phyloP scores from a whole-genome alignment of 495 filamentous ascomycete species.

The Pyrenopolyporus hunteri region DNA sequence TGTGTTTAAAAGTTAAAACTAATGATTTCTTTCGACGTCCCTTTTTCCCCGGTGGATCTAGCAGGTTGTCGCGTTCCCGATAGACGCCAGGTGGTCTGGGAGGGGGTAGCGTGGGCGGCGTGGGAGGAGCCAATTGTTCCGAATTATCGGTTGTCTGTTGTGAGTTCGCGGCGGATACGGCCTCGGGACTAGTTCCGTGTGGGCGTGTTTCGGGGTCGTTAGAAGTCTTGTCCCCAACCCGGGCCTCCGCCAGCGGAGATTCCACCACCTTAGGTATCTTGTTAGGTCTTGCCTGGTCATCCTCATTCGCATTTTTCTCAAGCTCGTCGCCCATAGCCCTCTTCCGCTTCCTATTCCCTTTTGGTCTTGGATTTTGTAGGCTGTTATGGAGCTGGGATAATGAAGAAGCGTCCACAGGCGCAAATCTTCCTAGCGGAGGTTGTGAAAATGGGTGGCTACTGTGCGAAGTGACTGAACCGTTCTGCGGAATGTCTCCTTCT shows the following conservation, averaged over 20 bases:
- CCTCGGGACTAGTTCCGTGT: neutral
- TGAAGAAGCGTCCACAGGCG: neutral
- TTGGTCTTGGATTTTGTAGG: constrained; percentile 8
- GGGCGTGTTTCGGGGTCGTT: neutral
- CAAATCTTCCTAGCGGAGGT: constrained; percentile 16
- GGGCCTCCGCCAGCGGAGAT: neutral
- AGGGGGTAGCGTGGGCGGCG: neutral
- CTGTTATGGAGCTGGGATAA: constrained; percentile 6
- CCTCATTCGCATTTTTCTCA: neutral
- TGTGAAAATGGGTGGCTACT: constrained; percentile 23
- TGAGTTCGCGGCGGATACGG: neutral
- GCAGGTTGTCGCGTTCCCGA: constrained; percentile 34
- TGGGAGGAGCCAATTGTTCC: neutral
- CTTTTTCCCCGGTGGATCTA: constrained; percentile 39
- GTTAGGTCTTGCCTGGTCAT: neutral
- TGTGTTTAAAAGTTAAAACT: constrained; percentile 43
- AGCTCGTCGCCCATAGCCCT: neutral
- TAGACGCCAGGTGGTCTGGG: constrained; percentile 36
- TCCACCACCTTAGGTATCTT: constrained; percentile 21
- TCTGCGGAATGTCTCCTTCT: neutral
- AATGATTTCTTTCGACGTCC: constrained; percentile 42
- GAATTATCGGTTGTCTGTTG: neutral
- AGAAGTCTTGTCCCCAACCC: neutral
- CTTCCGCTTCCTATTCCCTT: constrained; percentile 14
- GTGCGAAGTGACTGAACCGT: neutral